phyloP scores from a whole-genome alignment of 208 protist species.

The Porcisia hertigi region DNA sequence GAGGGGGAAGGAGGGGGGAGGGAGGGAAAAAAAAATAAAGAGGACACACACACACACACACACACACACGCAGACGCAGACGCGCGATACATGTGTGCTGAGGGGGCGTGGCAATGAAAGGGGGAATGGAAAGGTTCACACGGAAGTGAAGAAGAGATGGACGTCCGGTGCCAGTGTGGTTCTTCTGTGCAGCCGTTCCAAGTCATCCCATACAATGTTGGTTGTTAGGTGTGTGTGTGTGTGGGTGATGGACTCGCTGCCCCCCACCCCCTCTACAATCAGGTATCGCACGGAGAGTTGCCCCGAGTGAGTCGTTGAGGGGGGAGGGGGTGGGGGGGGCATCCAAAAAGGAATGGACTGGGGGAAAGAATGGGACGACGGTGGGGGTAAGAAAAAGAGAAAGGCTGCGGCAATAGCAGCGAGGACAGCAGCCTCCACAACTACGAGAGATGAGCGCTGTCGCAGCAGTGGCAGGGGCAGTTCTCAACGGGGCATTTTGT shows the following conservation, averaged over 20 bases:
- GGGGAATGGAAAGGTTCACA: neutral
- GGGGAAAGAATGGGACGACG: neutral
- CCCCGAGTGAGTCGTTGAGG: too few relatives aligned
- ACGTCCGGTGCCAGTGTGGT: neutral
- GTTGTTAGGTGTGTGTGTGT: neutral
- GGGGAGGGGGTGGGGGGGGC: too few relatives aligned
- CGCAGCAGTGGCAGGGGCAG: slow-evolving; percentile 75
- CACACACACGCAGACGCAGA: neutral
- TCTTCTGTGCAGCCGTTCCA: neutral
- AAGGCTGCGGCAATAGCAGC: neutral
- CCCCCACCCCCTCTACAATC: too few relatives aligned
- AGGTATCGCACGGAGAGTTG: too few relatives aligned
- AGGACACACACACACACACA: neutral
- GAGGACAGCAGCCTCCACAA: neutral
- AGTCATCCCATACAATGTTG: neutral
- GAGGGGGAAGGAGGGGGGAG: neutral
- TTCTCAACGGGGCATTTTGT: slow-evolving; percentile 81
- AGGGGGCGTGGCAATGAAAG: neutral
- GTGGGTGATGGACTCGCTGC: neutral
- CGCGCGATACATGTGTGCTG: neutral
- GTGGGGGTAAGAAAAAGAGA: neutral
- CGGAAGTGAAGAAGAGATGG: neutral
- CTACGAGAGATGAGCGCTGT: slow-evolving; percentile 16
- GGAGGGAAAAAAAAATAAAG: neutral
- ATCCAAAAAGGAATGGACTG: neutral